Conservation (phyloP, 768 basidiomycete species). For the Lepiota brunneoincarnata region DNA sequence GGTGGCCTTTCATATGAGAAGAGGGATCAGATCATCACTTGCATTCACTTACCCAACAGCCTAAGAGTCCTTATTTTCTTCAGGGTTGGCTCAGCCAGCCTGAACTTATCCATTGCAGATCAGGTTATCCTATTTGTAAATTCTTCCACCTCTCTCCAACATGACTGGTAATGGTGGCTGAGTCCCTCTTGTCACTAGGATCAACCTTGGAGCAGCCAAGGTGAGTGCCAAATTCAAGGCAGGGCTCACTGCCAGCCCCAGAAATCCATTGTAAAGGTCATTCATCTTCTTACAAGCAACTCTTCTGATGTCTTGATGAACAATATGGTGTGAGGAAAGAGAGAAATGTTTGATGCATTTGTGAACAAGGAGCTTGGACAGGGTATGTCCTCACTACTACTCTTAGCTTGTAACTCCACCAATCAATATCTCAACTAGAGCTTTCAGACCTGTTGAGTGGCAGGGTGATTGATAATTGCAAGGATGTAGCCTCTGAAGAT, state of each 20-base stretch:
- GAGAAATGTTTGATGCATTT: constrained; percentile 24
- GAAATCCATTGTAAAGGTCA: constrained; percentile 16
- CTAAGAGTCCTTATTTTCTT: constrained; percentile 20
- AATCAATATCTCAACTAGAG: too few relatives aligned
- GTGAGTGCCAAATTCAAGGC: constrained; percentile 25
- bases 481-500: too few relatives aligned
- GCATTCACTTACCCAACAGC: too few relatives aligned
- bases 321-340: constrained; percentile 20
- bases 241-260: constrained; percentile 26
- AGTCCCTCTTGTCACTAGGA: constrained; percentile 16
- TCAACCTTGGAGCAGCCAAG: constrained; percentile 28
- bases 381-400: background rate
- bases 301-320: constrained; percentile 23
- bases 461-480: too few relatives aligned
- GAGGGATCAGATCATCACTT: too few relatives aligned
- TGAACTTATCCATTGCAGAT: constrained; percentile 20
- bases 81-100: constrained; percentile 19
- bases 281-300: constrained; percentile 21
- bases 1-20: too few relatives aligned
- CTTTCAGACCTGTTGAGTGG: too few relatives aligned
- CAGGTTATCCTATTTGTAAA: constrained; percentile 23
- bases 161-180: too few relatives aligned
- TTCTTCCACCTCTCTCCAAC: background rate
- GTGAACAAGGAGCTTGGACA: constrained; percentile 7
- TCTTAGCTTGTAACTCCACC: too few relatives aligned